These are phyloP conservation scores for Clausena lansium DNA, from an alignment of 345 rosid genomes.

Conservation along the genomic window DNA sequence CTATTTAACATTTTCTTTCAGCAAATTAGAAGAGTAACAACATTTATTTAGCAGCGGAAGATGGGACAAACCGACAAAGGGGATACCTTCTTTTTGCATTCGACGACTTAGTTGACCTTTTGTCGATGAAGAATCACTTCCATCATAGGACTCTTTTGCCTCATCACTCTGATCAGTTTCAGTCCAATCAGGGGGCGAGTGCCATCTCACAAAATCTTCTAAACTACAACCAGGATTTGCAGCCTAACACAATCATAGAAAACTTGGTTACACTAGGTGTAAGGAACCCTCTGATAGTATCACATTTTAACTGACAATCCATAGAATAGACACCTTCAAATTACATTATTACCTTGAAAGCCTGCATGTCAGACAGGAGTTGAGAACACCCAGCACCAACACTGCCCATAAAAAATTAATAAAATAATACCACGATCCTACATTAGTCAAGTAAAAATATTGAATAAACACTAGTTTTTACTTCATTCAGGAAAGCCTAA, in stretches of 20 bases:
- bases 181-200: constrained; percentile 98
- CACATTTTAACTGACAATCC: neutral
- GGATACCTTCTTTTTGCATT: constrained; percentile 93
- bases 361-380: constrained; percentile 99
- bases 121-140: constrained; percentile 36
- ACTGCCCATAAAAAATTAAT: constrained; percentile 45
- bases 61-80: constrained; percentile 3
- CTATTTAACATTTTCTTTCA: neutral
- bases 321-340: constrained; percentile 1
- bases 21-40: neutral
- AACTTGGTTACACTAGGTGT: neutral
- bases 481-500: neutral
- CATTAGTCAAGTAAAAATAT: neutral
- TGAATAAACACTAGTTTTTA: neutral
- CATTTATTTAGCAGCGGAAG: neutral
- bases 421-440: neutral
- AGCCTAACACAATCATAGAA: constrained; percentile 46
- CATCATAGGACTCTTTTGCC: constrained; percentile 32
- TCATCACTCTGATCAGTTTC: constrained; percentile 51
- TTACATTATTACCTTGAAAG: constrained; percentile 71
- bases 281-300: neutral
- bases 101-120: constrained; percentile 89
- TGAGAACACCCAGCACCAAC: constrained; percentile 99
- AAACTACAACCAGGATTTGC: constrained; percentile 98
- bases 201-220: constrained; percentile 99